Base-by-base conservation (phyloP, 2,329 filamentous ascomycete species). In the Fonsecaea pedrosoi region DNA sequence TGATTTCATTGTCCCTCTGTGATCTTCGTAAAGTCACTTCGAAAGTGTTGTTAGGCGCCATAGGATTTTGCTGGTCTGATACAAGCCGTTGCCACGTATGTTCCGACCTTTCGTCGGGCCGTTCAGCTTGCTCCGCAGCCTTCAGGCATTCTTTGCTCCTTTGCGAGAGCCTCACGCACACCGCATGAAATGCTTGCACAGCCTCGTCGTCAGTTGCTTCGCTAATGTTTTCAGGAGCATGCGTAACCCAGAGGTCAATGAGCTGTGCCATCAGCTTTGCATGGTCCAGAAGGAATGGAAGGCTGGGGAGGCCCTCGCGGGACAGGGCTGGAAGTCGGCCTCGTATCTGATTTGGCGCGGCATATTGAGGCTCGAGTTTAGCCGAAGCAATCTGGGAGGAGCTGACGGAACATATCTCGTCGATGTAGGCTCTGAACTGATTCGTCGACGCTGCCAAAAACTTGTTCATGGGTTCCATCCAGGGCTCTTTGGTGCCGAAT, bases 401-500 rank as follows among this genome's bases (percentile, higher is more conserved):
- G 1, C 92, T 89, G 61, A 97, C 92, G 8, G 90, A 87, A 80
- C 94, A 97, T 55, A 97, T 87, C 35, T 88, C 85, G 75, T 98
- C 94, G 67, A 97, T 90, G 73, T 94, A 97, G 55, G 89, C 86
- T 77, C 94, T 96, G 78, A 97, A 92, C 45, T 91, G 87, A 73
- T 90, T 85, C 21, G 93, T 87, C 74, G 96, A 90, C 1, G 87
- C 83, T 8, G 84, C 85, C 55, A 98, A 82, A 73, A 97, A 97
- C 53, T 86, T 87, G 75, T 97, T 98, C 94, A 98, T 98, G 0
- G 93, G 93, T 79, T 97, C 94, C 94, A 98, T 97, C 92, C 93
- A 98, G n/a, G 90, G 89, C 78, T 98, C 94, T 76, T 97, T 96
- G 75, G 91, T 94, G 48, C 94, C 94, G 75, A 97, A 97, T 0